Evolutionary conservation across 805 yeast species (phyloP).

Genomic region (Saccharomyces jurei): DNA sequence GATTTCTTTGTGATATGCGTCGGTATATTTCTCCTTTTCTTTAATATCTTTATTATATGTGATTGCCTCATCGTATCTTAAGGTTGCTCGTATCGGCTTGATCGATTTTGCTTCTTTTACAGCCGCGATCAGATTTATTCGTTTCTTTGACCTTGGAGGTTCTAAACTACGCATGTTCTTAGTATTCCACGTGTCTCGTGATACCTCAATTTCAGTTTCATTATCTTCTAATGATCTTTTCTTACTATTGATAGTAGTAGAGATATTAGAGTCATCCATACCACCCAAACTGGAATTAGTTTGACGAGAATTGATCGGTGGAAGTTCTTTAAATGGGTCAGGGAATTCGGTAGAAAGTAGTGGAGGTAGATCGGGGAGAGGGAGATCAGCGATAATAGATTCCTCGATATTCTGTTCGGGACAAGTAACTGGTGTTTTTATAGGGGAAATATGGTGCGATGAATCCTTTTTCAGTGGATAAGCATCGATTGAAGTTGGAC

Average conservation of each 20-base stretch:
- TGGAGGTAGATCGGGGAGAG: too few relatives aligned
- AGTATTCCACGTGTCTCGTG: not conserved
- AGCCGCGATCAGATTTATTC: not conserved
- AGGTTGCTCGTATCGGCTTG: not conserved
- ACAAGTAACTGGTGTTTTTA: too few relatives aligned
- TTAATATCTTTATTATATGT: not conserved
- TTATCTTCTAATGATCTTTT: not conserved
- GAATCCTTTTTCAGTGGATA: too few relatives aligned
- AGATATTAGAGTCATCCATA: slow-evolving; percentile 50
- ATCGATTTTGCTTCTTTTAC: not conserved
- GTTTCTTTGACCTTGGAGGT: not conserved
- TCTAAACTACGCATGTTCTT: not conserved
- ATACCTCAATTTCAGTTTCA: not conserved
- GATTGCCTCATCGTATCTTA: slow-evolving; percentile 7
- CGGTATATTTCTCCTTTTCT: slow-evolving; percentile 1
- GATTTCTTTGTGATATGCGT: slow-evolving; percentile 10
- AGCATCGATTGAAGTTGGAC: too few relatives aligned
- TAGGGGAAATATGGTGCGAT: too few relatives aligned
- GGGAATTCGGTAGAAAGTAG: too few relatives aligned
- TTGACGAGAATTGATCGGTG: too few relatives aligned
- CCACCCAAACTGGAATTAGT: too few relatives aligned
- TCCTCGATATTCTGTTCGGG: too few relatives aligned
- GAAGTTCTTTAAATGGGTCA: too few relatives aligned
- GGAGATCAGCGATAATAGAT: too few relatives aligned
- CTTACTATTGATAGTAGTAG: not conserved